Evolutionary conservation across 2,329 filamentous ascomycete genomes (phyloP).

Genomic region (Monilinia aucupariae): DNA sequence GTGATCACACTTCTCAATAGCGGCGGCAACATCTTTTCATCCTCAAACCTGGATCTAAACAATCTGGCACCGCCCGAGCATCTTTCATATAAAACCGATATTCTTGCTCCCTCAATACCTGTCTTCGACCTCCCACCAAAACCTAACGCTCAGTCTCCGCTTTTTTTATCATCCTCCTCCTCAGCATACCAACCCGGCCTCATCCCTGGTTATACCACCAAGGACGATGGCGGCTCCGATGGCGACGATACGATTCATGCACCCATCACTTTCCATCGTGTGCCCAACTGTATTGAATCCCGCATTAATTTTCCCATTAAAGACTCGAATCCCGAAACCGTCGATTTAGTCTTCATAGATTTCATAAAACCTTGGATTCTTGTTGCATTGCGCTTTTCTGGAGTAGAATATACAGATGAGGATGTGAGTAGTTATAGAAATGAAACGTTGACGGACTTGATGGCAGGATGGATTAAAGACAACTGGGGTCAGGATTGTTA

Average conservation of each 20-base stretch:
- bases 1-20: conserved; percentile 57
- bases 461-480: conserved; percentile 53
- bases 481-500: conserved; percentile 46
- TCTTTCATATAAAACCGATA: conserved; percentile 23
- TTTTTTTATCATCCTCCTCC: conserved; percentile 25
- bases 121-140: not conserved
- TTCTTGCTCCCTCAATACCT: conserved; percentile 20
- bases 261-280: conserved; percentile 64
- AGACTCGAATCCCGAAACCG: conserved; percentile 55
- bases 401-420: conserved; percentile 44
- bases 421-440: conserved; percentile 49
- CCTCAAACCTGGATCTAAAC: conserved; percentile 30
- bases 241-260: conserved; percentile 88
- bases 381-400: conserved; percentile 60
- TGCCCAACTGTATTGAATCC: conserved; percentile 80
- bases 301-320: conserved; percentile 54
- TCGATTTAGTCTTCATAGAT: conserved; percentile 87
- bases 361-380: conserved; percentile 83
- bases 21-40: conserved; percentile 43
- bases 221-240: conserved; percentile 73
- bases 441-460: conserved; percentile 49
- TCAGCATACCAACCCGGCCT: conserved; percentile 38
- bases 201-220: conserved; percentile 77
- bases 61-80: conserved; percentile 34
- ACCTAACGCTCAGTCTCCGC: not conserved